Evolutionary conservation across 1,284 basidiomycete species (phyloP), one percentile per base, ranked within the genome.

Genomic region (Leccinum holopus): DNA sequence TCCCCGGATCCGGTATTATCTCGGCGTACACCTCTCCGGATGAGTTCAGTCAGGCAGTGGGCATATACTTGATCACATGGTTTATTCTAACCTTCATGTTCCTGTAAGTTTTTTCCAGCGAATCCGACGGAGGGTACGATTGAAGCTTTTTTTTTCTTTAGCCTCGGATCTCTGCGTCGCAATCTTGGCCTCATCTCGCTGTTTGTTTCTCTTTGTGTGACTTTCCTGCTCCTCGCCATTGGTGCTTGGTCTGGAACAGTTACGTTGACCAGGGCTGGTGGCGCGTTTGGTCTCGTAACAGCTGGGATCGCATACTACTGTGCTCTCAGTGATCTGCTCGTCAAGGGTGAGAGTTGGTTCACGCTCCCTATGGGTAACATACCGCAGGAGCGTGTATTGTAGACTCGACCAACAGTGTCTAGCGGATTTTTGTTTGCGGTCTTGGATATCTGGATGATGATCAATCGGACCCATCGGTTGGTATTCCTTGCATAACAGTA

Each of bases 181-280:
- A 91, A 85, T 60, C 58, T 90, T 35, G 85, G 83, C 1, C 83
- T 94, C 60, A 80, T 87, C 52, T 70, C 80, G 3, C 81, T 97
- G 32, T 91, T 98, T 78, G 81, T 85, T 73, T 86, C 86, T 79
- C 84, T 97, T 5, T 81, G 85, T 33, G 33, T 85, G 39, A 87
- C 89, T 1, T 88, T 90, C 75, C 70, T 84, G 53, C 67, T 87
- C 21, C 81, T 91, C 49, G 85, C 82, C 1, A 73, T 77, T 21
- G 82, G 81, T 68, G 69, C 78, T 65, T 83, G 79, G 69, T 70
- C 72, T 2, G 72, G 63, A 4, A 73, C 64, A 16, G 58, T 60
- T 14, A 65, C 49, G 0, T 1, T 74, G 39, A 63, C 25, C 53
- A 67, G 60, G 62, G 90, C 88, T 3, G 94, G 92, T 53, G 94